phyloP scores from a whole-genome alignment of 2,329 filamentous ascomycete genomes.

The Cytospora mali region DNA sequence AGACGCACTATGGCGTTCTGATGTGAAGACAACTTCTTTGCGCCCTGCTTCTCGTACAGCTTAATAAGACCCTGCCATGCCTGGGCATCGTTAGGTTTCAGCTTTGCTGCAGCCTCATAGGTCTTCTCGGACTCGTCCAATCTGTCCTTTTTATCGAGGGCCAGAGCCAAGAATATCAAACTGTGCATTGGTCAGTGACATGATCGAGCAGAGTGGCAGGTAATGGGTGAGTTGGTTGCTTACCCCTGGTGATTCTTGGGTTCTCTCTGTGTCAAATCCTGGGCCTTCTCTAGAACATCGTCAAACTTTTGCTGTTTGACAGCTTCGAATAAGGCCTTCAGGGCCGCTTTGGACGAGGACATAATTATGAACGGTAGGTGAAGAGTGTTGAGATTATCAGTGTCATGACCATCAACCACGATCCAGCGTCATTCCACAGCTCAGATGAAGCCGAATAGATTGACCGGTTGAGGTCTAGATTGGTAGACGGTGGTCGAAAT shows the following conservation, averaged over 20 bases:
- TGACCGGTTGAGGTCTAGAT: background rate
- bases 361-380: slow-evolving; percentile 40
- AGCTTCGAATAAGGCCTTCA: slow-evolving; percentile 80
- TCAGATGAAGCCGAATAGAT: background rate
- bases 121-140: slow-evolving; percentile 73
- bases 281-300: slow-evolving; percentile 70
- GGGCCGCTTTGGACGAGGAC: slow-evolving; percentile 66
- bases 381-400: background rate
- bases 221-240: slow-evolving; percentile 35
- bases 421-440: background rate
- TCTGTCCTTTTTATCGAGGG: slow-evolving; percentile 74
- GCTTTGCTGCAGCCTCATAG: slow-evolving; percentile 71
- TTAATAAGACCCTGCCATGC: slow-evolving; percentile 90
- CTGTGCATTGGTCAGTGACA: slow-evolving; percentile 43
- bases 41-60: slow-evolving; percentile 78
- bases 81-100: slow-evolving; percentile 76
- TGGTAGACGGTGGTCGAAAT: background rate
- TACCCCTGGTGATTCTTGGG: slow-evolving; percentile 81
- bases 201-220: slow-evolving; percentile 9
- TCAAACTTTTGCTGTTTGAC: slow-evolving; percentile 80
- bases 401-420: slow-evolving; percentile 18
- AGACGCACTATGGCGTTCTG: slow-evolving; percentile 72
- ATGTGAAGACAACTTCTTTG: slow-evolving; percentile 71
- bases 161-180: slow-evolving; percentile 85
- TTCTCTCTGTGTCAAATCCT: slow-evolving; percentile 71